phyloP scores from a whole-genome alignment of 2,329 filamentous ascomycete species.

The Zasmidium cellare region DNA sequence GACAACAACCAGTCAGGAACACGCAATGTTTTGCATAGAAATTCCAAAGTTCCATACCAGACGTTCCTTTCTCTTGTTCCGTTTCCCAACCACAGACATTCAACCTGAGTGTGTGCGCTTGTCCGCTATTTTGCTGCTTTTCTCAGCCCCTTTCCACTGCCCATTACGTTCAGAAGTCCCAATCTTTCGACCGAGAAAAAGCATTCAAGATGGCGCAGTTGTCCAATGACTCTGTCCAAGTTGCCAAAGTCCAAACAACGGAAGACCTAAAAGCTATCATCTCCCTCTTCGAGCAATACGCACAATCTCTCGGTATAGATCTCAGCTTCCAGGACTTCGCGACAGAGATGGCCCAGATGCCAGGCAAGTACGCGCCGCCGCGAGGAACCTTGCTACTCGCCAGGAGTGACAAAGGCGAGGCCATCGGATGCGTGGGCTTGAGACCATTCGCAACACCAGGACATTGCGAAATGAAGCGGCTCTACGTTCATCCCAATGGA shows the following conservation, averaged over 20 bases:
- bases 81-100: no score
- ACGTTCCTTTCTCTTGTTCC: no score
- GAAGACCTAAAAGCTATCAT: slow-evolving; percentile 42
- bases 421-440: slow-evolving; percentile 54
- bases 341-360: slow-evolving; percentile 53
- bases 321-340: slow-evolving; percentile 59
- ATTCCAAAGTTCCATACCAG: no score
- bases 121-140: no score
- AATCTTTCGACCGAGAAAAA: no score
- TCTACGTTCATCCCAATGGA: slow-evolving; percentile 52
- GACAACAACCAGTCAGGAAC: no score
- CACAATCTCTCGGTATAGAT: slow-evolving; percentile 51
- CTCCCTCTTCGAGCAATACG: slow-evolving; percentile 42
- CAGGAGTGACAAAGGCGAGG: slow-evolving; percentile 24
- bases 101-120: no score
- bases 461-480: slow-evolving; percentile 56
- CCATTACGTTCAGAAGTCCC: no score
- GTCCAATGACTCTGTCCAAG: slow-evolving; percentile 30
- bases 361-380: slow-evolving; percentile 54
- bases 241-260: slow-evolving; percentile 38
- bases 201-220: no score
- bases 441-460: slow-evolving; percentile 37
- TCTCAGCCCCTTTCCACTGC: no score
- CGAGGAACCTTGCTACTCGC: slow-evolving; percentile 54
- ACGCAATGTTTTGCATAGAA: no score